Evolutionary conservation across 441 rosid species (phyloP), one percentile per base, ranked within the genome.

Genomic region (Brassica balearica): DNA sequence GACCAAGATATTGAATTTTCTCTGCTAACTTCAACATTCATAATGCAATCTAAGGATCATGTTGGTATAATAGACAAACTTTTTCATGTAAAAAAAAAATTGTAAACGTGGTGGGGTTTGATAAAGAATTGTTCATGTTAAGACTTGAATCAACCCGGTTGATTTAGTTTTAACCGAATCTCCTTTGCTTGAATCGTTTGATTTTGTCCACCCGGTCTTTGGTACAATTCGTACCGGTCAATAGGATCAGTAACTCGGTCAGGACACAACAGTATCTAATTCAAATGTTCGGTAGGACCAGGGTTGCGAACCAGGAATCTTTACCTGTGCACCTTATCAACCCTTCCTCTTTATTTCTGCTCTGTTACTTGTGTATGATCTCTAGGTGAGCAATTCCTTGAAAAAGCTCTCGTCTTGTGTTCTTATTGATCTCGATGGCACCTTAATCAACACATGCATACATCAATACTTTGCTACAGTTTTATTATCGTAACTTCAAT

Each of bases 391-490:
- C 60, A 85, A 76, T 63, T 77, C 88, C 14, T 77, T 88, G 58
- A 87, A 87, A 84, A 94, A 87, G 72, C 53, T 88, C 5, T 82
- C 84, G 6, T 85, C 92, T 5, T 88, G 87, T 9, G 95, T 92
- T 53, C 84, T 94, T 66, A 85, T 92, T 70, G 98, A 91, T 85
- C 86, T 94, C 84, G 98, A 94, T 71, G 98, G 96, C 12, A 91
- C 97, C 29, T 87, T 29, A 29, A 29, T 29, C 34, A 29, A 29
- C 34, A 29, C 34, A 29, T 29, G 34, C 2, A 29, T 0, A 29
- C 34, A 29, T 29, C 1, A 29, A 29, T 29, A 29, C 34, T 29
- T 29, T 29, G 34, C 2, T 29, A 29, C 34, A 29, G 34, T 29
- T 29, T 29, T 29, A 29, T 29, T 29, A 29, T 29, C 34, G 34